Conservation (phyloP, 176 grass and related monocot genomes). For the Dendrocalamus sinicus region DNA sequence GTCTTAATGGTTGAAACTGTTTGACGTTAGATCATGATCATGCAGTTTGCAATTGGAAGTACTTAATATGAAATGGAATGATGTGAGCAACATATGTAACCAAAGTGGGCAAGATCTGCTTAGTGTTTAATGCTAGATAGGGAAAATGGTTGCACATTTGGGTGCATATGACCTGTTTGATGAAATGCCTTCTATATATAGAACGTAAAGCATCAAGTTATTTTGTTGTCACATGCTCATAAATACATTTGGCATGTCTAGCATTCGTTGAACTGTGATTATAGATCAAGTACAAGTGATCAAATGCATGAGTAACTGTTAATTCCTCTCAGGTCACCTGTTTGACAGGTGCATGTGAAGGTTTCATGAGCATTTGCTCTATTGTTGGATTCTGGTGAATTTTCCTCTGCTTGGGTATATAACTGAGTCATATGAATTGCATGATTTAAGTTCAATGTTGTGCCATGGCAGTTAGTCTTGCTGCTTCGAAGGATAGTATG, state of each 20-base stretch:
- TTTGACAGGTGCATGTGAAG: constrained; percentile 21
- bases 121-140: background rate
- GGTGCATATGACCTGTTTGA: constrained; percentile 25
- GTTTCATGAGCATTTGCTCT: constrained; percentile 2
- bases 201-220: background rate
- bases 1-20: background rate
- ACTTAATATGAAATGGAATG: constrained; percentile 23
- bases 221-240: background rate
- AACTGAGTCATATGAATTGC: constrained; percentile 7
- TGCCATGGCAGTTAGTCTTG: background rate
- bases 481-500: constrained; percentile 13
- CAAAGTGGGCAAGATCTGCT: constrained; percentile 3
- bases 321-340: constrained; percentile 7
- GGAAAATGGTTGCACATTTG: background rate
- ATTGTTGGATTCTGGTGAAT: background rate
- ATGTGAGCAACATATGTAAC: constrained; percentile 3
- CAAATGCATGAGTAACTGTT: constrained; percentile 38
- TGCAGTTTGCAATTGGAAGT: constrained; percentile 25
- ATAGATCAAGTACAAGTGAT: constrained; percentile 1
- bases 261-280: background rate
- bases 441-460: background rate
- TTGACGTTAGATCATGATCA: constrained; percentile 19
- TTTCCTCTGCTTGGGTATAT: background rate
- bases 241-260: constrained; percentile 33
- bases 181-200: background rate